These are phyloP conservation scores for Russula compacta DNA, from an alignment of 768 basidiomycete species.

Conservation along the genomic window DNA sequence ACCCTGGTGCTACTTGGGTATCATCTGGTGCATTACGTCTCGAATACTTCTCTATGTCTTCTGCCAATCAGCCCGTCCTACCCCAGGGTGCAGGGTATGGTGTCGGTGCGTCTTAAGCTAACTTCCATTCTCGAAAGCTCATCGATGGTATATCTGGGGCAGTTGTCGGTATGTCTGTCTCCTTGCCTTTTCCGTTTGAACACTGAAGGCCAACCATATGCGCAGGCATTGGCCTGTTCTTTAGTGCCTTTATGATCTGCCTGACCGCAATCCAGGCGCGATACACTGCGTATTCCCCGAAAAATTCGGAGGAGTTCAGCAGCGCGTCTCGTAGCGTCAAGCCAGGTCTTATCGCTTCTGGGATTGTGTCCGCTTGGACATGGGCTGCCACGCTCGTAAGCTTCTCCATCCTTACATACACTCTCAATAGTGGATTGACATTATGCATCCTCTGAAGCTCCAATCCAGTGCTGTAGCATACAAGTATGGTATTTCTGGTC, in stretches of 20 bases:
- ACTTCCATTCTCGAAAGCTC: background rate
- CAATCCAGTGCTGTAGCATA: conserved; percentile 83
- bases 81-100: conserved; percentile 85
- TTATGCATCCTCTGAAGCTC: conserved; percentile 32
- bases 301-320: conserved; percentile 75
- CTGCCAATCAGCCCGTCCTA: conserved; percentile 34
- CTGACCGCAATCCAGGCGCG: conserved; percentile 75
- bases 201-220: background rate
- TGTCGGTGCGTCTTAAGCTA: conserved; percentile 39
- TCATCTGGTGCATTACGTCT: background rate
- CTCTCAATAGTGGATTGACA: background rate
- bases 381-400: conserved; percentile 68
- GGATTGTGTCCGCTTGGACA: conserved; percentile 93
- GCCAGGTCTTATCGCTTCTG: conserved; percentile 85
- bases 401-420: background rate
- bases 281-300: conserved; percentile 75
- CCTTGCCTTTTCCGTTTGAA: too few species aligned
- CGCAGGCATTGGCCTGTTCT: conserved; percentile 79
- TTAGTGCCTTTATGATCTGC: conserved; percentile 70
- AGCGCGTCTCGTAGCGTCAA: conserved; percentile 78
- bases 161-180: conserved; percentile 41
- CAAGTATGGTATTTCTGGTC: conserved; percentile 76
- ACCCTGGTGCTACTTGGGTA: background rate
- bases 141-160: conserved; percentile 2
- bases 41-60: conserved; percentile 13